Evolutionary conservation across 2,329 filamentous ascomycete genomes (phyloP), one percentile per base, ranked within the genome.

Genomic region (Fusarium oxysporum): DNA sequence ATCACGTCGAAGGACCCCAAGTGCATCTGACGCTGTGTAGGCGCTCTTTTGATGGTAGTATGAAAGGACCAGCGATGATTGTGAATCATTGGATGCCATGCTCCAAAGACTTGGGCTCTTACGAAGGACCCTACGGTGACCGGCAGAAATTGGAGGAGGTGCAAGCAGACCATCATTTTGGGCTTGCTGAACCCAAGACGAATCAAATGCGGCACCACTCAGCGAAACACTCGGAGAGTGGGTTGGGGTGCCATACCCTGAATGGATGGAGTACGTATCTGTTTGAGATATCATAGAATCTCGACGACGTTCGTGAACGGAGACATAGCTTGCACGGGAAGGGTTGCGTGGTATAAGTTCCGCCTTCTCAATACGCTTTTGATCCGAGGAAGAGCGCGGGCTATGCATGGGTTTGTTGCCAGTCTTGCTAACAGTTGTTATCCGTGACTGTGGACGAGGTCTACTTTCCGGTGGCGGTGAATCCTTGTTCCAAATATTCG

Each of bases 81-180:
- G 85, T 0, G 88, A 90, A 57, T 85, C 86, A 68, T 86, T 88
- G 0, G 88, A 88, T 25, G 84, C 85, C 6, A 91, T 79, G 7
- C 89, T 92, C 76, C 91, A 91, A 21, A 92, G 86, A 70, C 89
- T 92, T 5, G 85, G 84, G 1, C 84, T 82, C 64, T 85, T 80
- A 19, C 80, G 78, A 32, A 72, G 61, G 16, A 68, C 71, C 35
- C 76, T 78, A 19, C 74, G 75, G 53, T 79, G 79, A 23, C 63
- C 62, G 32, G 74, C 73, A 13, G 58, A 73, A 8, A 77, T 75
- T 13, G 77, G 72, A 5, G 68, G 59, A n/a, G 74, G 65, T n/a
- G 61, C 64, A 14, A 68, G 56, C 6, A 72, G 50, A 33, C 47
- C 60, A 17, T 64, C 61, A 16, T 75, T 76, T 8, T 74, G 68